These are phyloP conservation scores for Grammothele lineata DNA, from an alignment of 768 basidiomycete species.

Conservation along the genomic window DNA sequence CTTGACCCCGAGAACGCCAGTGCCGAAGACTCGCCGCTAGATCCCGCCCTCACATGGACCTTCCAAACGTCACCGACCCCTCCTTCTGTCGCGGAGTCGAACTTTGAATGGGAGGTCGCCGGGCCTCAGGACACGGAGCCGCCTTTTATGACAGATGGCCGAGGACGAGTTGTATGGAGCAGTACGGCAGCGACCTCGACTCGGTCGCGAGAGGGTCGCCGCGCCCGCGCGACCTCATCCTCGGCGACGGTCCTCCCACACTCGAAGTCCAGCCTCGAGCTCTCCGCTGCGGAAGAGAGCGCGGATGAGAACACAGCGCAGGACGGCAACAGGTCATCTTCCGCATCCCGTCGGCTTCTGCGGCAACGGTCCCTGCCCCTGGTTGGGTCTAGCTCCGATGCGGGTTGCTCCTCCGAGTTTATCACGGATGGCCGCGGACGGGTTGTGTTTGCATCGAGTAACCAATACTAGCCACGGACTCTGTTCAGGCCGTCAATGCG, in stretches of 20 bases:
- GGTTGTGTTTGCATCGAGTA: conserved; percentile 7
- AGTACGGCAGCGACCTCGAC: conserved; percentile 6
- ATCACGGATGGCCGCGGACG: conserved; percentile 12
- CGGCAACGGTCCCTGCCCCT: background rate
- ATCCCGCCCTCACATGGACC: too few species aligned
- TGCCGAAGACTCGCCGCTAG: too few species aligned
- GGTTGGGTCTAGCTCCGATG: background rate
- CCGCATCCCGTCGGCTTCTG: background rate
- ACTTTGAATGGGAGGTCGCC: too few species aligned
- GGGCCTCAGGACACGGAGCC: conserved; percentile 19
- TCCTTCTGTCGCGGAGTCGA: too few species aligned
- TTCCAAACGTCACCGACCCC: too few species aligned
- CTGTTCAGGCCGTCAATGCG: too few species aligned
- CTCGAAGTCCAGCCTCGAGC: background rate
- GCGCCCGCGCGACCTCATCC: background rate
- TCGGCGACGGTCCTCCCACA: background rate
- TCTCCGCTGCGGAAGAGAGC: background rate
- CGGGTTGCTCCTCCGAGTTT: conserved; percentile 1
- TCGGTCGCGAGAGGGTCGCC: background rate
- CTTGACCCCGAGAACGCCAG: too few species aligned
- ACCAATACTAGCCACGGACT: too few species aligned
- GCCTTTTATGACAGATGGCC: conserved; percentile 31
- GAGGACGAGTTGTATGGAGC: conserved; percentile 31
- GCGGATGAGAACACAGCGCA: background rate
- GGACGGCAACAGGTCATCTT: background rate